Evolutionary conservation across 441 rosid genomes (phyloP).

Genomic region (Populus hybrid): DNA sequence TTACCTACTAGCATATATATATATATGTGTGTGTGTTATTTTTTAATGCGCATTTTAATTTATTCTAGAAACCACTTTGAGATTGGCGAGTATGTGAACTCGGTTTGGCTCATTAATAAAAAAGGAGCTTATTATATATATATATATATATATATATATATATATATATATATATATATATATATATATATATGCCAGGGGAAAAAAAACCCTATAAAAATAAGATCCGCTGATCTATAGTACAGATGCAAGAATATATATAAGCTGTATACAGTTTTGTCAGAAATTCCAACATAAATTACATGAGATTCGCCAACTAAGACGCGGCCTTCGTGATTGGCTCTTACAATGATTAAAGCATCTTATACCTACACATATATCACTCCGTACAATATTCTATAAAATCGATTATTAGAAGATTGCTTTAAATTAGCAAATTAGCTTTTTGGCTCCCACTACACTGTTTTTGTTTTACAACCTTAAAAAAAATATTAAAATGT

Average conservation of each 20-base stretch:
- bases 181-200: background rate
- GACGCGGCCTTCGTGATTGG: background rate
- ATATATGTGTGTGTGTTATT: too few species aligned
- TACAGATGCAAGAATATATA: background rate
- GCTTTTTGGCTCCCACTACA: too few species aligned
- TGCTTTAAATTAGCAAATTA: too few species aligned
- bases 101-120: background rate
- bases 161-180: too few species aligned
- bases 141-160: too few species aligned
- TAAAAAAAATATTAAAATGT: too few species aligned
- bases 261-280: background rate
- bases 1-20: background rate
- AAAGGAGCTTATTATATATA: background rate
- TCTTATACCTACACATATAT: background rate
- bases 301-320: background rate
- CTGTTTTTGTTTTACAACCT: too few species aligned
- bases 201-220: background rate
- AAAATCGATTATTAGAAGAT: too few species aligned
- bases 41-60: background rate
- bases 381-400: background rate
- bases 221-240: background rate
- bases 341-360: too few species aligned
- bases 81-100: background rate
- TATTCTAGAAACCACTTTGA: background rate
- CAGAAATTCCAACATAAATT: background rate